Conservation (phyloP, 352 stramenopile genomes). For the Pythium sp. region DNA sequence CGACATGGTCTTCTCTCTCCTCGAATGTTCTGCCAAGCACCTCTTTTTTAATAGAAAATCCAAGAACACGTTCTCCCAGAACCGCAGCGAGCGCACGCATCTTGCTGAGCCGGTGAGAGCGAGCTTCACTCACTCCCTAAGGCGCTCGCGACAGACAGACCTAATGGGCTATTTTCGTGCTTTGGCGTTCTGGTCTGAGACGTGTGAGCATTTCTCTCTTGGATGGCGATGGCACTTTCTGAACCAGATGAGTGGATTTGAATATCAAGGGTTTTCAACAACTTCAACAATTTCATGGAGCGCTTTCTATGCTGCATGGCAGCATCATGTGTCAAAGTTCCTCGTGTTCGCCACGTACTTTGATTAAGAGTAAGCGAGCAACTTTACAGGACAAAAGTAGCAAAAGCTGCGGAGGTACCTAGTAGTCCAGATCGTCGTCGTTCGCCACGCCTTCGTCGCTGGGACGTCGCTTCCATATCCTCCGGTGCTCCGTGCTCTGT, state of each 20-base stretch:
- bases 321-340: neutral
- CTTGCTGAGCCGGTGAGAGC: neutral
- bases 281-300: neutral
- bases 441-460: constrained; percentile 18
- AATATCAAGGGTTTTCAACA: neutral
- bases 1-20: neutral
- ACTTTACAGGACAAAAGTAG: neutral
- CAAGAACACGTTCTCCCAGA: neutral
- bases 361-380: neutral
- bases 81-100: neutral
- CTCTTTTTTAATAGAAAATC: constrained; percentile 1
- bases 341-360: neutral
- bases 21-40: constrained; percentile 4
- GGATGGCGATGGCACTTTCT: neutral
- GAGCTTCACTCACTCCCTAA: neutral
- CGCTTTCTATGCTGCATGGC: neutral
- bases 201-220: neutral
- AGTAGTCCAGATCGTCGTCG: constrained; percentile 14
- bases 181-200: neutral
- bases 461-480: constrained; percentile 17
- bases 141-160: neutral
- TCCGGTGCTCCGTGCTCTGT: constrained; percentile 16
- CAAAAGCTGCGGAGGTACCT: neutral
- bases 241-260: neutral
- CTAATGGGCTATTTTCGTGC: neutral